These are phyloP conservation scores for Boletellus sp. DNA, from an alignment of 1,284 basidiomycete genomes.

Conservation along the genomic window DNA sequence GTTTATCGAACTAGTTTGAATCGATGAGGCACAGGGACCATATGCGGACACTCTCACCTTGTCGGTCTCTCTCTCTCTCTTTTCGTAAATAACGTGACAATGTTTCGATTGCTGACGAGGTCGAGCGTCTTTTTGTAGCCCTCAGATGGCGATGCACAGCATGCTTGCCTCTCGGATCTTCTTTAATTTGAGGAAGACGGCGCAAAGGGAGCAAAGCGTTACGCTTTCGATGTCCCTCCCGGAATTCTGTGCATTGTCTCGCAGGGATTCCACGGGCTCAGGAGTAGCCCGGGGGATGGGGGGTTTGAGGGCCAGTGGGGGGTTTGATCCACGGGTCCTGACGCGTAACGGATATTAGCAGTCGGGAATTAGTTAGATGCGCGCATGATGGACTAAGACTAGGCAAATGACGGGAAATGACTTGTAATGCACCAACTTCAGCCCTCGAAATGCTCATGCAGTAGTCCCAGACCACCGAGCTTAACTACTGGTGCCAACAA, in stretches of 20 bases:
- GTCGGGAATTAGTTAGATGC: no score
- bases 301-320: no score
- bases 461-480: no score
- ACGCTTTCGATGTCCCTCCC: conserved; percentile 4
- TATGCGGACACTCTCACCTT: conserved; percentile 19
- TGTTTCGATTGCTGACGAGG: no score
- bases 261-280: background rate
- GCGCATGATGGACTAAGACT: no score
- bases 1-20: background rate
- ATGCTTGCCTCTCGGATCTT: conserved; percentile 28
- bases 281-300: background rate
- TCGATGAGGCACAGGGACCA: conserved; percentile 6
- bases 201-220: conserved; percentile 2
- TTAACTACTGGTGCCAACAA: no score
- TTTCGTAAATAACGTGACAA: no score
- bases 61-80: conserved; percentile 5
- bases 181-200: conserved; percentile 26
- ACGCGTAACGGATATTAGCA: no score
- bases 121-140: conserved; percentile 6
- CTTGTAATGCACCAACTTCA: no score
- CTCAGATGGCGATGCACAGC: conserved; percentile 24
- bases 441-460: no score
- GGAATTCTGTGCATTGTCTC: conserved; percentile 12
- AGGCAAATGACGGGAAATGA: no score
- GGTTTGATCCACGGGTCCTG: no score